Evolutionary conservation across 805 yeast species (phyloP).

Genomic region (Myxozyma monticola): DNA sequence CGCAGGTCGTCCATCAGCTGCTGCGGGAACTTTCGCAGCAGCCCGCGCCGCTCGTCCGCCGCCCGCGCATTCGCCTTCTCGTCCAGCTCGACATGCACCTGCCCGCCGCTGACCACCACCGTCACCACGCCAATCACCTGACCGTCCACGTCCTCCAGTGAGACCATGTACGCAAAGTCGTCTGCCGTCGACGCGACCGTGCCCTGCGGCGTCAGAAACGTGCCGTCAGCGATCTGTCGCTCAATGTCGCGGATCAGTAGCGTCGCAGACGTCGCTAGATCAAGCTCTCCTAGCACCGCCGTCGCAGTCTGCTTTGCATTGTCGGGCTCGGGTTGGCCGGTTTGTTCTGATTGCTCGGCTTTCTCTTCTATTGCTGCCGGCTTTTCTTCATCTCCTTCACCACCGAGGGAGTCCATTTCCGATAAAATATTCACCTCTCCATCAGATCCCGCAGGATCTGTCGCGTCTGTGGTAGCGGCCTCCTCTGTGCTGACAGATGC

Average conservation of each 20-base stretch:
- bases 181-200: constrained; percentile 20
- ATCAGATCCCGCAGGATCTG: neutral
- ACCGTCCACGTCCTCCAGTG: constrained; percentile 20
- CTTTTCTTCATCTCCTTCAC: neutral
- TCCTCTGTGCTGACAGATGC: too few relatives aligned
- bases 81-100: constrained; percentile 18
- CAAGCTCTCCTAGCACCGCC: too few relatives aligned
- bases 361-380: neutral
- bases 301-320: neutral
- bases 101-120: constrained; percentile 14
- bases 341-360: neutral
- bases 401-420: neutral
- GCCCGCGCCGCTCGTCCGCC: constrained; percentile 1
- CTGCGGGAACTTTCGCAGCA: constrained; percentile 10
- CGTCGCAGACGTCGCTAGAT: constrained; percentile 18
- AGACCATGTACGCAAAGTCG: constrained; percentile 19
- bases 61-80: neutral
- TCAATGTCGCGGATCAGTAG: constrained; percentile 22
- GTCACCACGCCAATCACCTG: constrained; percentile 23
- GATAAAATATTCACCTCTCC: neutral
- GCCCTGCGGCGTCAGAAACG: constrained; percentile 24
- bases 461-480: neutral
- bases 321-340: neutral
- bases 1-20: constrained; percentile 20
- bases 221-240: constrained; percentile 23